Evolutionary conservation across 164 flowering plant species (phyloP), one percentile per base, ranked within the genome.

Genomic region (Vitis cinerea): DNA sequence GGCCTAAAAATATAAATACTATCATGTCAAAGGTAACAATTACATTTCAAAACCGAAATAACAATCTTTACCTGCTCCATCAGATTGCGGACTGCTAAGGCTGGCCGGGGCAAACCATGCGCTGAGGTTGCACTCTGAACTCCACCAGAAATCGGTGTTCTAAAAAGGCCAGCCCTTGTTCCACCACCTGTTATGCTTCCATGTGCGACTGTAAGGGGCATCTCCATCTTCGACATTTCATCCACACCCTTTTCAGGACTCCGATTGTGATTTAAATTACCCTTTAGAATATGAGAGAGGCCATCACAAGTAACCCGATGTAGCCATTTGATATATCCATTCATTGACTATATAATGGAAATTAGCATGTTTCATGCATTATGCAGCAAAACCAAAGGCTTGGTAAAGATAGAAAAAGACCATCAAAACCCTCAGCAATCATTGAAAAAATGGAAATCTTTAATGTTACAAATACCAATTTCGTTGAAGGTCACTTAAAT

Each of bases 101-200:
- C 98, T 60, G 99, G 99, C 76, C 82, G 86, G 58, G 97, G 99
- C 74, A 96, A 82, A 65, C 88, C 98, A 83, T 96, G 99, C 63
- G 94, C 99, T 63, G 98, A 96, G 29, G 99, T 96, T 58, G 99
- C 99, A 83, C 97, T 93, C 75, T 96, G 99, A 31, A 96, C 99
- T 61, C 99, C 98, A 58, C 99, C 99, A 65, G 99, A 96, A 69
- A 93, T 96, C 61, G 98, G 99, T 4, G 99, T 93, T 83, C 99
- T 84, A 66, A 93, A 96, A 68, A 96, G 92, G 54, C 98, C 99
- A 72, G 98, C 86, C 75, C 97, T 84, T 10, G 90, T 83, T 56
- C 97, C 92, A 47, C 91, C 86, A 50, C 80, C 79, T 4, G 74
- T 48, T 50, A 80, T 82, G 73, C 68, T 75, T 37, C 80, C 84